Base-by-base conservation (phyloP, 2,329 filamentous ascomycete genomes). In the Trichoderma pleuroti region DNA sequence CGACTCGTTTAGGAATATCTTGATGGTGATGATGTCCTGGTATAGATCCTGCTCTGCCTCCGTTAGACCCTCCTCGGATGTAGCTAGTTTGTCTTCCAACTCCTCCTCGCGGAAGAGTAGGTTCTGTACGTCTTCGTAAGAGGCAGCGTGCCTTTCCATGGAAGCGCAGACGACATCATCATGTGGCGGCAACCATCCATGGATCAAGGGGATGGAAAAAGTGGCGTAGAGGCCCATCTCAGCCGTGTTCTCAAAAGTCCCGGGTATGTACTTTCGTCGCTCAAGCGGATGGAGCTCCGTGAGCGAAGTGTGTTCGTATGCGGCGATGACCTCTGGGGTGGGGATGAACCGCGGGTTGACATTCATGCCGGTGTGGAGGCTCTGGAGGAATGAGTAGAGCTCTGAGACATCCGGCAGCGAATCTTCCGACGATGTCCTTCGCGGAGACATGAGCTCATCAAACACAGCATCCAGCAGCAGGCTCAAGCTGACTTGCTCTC, bases 331-430 rank as follows among this genome's bases (percentile, higher is more conserved):
- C 16, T 86, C 83, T 9, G 81, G 78, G 0, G 84, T 86, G 2
- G 93, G 86, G 9, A 97, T 86, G 73, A 97, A 96, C 24, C 92
- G 89, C 3, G 96, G 96, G 74, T 99, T 99, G 70, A 98, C 95
- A 76, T 98, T 99, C 93, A 99, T 97, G 46, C 96, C 96, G 0
- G 94, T 98, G 75, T 98, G 93, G 3, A 99, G 83, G 57, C 93
- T 92, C 70, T 96, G 88, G 2, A 99, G 84, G 77, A 99, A 99
- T 8, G 87, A 86, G 79, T 97, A 97, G 1, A 99, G 85, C 71
- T 97, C 94, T 42, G 91, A 88, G 11, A 98, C 91, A 78, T 98
- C 96, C 0, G 95, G 95, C 28, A 98, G 82, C 18, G 89, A 83
- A 1, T 86, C 86, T 39, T 90, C 88, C 3, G 83, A 81, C 61